These are phyloP conservation scores for Hymenoscyphus salicellus DNA, from an alignment of 2,329 filamentous ascomycete species.

Conservation along the genomic window DNA sequence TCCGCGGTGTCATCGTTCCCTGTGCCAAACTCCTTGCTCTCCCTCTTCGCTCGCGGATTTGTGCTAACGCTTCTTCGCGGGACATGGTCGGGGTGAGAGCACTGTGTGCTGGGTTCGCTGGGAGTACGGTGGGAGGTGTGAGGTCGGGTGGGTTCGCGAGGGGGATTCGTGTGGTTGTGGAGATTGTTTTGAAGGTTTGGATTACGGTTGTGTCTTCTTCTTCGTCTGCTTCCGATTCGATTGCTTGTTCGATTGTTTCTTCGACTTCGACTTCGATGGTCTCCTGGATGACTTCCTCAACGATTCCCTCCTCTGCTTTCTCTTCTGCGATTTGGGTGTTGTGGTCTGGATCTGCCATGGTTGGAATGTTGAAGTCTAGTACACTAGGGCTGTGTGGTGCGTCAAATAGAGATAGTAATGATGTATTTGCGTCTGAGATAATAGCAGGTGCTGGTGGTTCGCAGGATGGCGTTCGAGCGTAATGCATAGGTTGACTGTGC, in stretches of 20 bases:
- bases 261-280: slow-evolving; percentile 34
- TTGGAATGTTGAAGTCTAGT: slow-evolving; percentile 4
- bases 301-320: slow-evolving; percentile 18
- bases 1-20: slow-evolving; percentile 58
- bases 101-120: slow-evolving; percentile 42
- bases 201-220: slow-evolving; percentile 18
- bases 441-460: slow-evolving; percentile 60
- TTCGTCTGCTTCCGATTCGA: slow-evolving; percentile 21
- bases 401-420: slow-evolving; percentile 59
- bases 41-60: slow-evolving; percentile 70
- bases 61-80: slow-evolving; percentile 70
- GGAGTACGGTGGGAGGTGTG: slow-evolving; percentile 22
- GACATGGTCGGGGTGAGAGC: slow-evolving; percentile 64
- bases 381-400: slow-evolving; percentile 42
- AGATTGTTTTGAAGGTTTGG: slow-evolving; percentile 34
- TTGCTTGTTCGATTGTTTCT: slow-evolving; percentile 3
- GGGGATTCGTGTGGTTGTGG: slow-evolving; percentile 35
- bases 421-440: slow-evolving; percentile 52
- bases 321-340: slow-evolving; percentile 12
- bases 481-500: slow-evolving; percentile 30
- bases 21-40: slow-evolving; percentile 67
- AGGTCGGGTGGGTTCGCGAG: slow-evolving; percentile 31
- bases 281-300: slow-evolving; percentile 17
- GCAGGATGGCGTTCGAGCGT: slow-evolving; percentile 58
- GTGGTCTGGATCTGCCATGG: slow-evolving; percentile 7